Percentiles rank a stretch among this genome's conserved stretches.
These are phyloP conservation scores for Rhypophila decipiens DNA, from an alignment of 495 filamentous ascomycete genomes.

Conservation along the genomic window DNA sequence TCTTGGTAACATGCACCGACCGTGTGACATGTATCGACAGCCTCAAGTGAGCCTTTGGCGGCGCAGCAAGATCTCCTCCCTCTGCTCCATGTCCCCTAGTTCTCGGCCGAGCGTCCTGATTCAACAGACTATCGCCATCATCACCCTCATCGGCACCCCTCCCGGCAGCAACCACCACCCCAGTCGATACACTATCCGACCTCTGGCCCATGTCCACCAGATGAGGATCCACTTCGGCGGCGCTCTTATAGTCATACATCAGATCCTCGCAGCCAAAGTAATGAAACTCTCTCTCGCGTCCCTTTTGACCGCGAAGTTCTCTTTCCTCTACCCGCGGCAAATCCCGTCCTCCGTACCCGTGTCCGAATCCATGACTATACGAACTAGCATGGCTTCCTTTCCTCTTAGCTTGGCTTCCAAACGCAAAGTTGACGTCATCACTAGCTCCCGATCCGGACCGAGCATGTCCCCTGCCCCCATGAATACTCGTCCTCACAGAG, in stretches of 20 bases:
- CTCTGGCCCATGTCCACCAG: conserved; percentile 12
- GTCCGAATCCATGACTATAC: too few species aligned
- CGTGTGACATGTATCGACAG: conserved; percentile 15
- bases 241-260: too few species aligned
- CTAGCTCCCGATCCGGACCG: too few species aligned
- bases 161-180: too few species aligned
- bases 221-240: neutral
- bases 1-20: conserved; percentile 9
- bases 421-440: too few species aligned
- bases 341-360: neutral
- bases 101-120: neutral
- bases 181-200: conserved; percentile 6
- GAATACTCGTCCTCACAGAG: neutral
- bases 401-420: too few species aligned
- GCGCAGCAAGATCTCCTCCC: conserved; percentile 11
- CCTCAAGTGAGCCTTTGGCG: conserved; percentile 17
- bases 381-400: too few species aligned
- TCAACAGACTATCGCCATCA: neutral
- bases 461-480: too few species aligned
- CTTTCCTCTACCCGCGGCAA: conserved; percentile 6
- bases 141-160: too few species aligned
- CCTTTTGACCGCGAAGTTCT: neutral
- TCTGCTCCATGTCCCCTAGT: neutral
- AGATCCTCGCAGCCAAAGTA: too few species aligned
- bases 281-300: neutral